Evolutionary conservation across 2,329 filamentous ascomycete genomes (phyloP).

Genomic region (Clarireedia hainanense): DNA sequence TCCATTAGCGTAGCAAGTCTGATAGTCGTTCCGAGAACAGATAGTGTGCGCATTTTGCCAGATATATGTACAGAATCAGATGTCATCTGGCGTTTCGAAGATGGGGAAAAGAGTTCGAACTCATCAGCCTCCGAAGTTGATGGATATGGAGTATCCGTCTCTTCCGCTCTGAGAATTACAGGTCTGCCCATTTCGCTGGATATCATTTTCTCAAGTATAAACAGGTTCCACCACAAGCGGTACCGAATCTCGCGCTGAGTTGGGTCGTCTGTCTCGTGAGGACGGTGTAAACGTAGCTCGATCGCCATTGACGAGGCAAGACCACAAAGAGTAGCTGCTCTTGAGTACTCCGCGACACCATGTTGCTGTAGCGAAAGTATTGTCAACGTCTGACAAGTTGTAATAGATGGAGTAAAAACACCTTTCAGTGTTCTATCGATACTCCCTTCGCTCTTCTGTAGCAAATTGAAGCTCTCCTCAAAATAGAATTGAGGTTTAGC

Average conservation of each 20-base stretch:
- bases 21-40: constrained; percentile 24
- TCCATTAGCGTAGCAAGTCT: constrained; percentile 21
- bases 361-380: constrained; percentile 27
- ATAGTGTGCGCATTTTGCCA: constrained; percentile 25
- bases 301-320: constrained; percentile 26
- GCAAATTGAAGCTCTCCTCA: constrained; percentile 15
- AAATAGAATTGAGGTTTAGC: constrained; percentile 6
- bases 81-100: background rate
- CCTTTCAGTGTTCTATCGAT: constrained; percentile 14
- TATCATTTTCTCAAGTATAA: constrained; percentile 28
- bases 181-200: constrained; percentile 25
- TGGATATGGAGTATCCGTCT: constrained; percentile 24
- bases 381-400: constrained; percentile 23
- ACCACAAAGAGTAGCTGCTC: constrained; percentile 24
- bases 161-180: constrained; percentile 21
- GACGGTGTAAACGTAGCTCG: constrained; percentile 24
- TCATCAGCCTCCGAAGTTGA: constrained; percentile 26
- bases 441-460: constrained; percentile 13
- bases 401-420: constrained; percentile 22
- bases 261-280: constrained; percentile 16
- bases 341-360: constrained; percentile 25
- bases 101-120: constrained; percentile 25
- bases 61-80: constrained; percentile 9
- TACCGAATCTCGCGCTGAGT: constrained; percentile 23
- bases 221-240: constrained; percentile 29